phyloP scores from a whole-genome alignment of 805 yeast genomes.

The Saccharomycopsis javanensis region DNA sequence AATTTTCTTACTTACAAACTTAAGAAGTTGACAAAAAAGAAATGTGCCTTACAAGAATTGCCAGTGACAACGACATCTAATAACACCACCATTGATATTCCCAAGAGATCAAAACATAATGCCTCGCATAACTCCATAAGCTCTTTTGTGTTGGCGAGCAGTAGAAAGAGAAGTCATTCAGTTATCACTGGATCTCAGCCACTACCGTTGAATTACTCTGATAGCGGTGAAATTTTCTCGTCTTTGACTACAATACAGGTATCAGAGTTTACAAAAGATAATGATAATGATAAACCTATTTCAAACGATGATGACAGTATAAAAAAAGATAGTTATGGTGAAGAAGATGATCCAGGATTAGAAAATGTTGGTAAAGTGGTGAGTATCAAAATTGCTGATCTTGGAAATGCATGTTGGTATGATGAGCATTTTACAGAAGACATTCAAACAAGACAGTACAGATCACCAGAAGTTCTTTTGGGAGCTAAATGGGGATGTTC shows the following conservation, averaged over 20 bases:
- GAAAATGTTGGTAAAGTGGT: background rate
- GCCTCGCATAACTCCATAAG: background rate
- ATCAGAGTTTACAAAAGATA: background rate
- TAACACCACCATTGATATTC: background rate
- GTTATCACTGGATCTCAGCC: conserved; percentile 89
- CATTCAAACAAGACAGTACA: conserved; percentile 58
- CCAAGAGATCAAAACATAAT: conserved; percentile 1
- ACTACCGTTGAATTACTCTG: conserved; percentile 45
- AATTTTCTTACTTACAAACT: background rate
- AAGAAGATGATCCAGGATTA: conserved; percentile 4
- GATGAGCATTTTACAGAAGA: conserved; percentile 57
- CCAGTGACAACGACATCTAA: background rate
- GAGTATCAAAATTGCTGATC: conserved; percentile 52
- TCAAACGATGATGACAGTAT: background rate
- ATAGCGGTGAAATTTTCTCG: conserved; percentile 7
- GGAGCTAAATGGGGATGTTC: conserved; percentile 56
- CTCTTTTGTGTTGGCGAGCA: background rate
- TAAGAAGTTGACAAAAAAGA: conserved; percentile 22
- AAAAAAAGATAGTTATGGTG: background rate
- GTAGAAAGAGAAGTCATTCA: conserved; percentile 5
- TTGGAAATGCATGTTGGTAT: conserved; percentile 62
- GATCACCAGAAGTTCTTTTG: conserved; percentile 55
- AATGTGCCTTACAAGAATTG: conserved; percentile 6
- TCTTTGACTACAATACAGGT: conserved; percentile 12
- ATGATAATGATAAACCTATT: background rate